These are phyloP conservation scores for Wickerhamomyces sp. DNA, from an alignment of 1,139 yeast species.

Conservation along the genomic window DNA sequence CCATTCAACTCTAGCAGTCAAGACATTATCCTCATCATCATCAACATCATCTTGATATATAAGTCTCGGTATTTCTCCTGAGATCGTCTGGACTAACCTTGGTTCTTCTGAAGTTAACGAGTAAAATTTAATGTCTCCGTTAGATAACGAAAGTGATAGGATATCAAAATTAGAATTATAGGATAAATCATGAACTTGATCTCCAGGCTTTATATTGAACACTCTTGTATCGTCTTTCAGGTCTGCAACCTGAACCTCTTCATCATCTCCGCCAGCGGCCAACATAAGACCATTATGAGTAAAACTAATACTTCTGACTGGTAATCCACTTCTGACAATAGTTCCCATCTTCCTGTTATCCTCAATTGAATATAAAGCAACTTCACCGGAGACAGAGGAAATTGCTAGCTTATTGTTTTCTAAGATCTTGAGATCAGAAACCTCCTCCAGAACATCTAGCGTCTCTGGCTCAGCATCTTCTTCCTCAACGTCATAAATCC, in stretches of 20 bases:
- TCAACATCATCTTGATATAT: slow-evolving; percentile 32
- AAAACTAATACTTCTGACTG: slow-evolving; percentile 61
- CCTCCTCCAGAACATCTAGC: slow-evolving; percentile 42
- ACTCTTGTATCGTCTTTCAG: slow-evolving; percentile 35
- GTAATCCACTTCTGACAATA: slow-evolving; percentile 39
- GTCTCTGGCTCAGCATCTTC: slow-evolving; percentile 53
- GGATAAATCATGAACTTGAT: slow-evolving; percentile 55
- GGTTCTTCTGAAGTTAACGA: slow-evolving; percentile 48
- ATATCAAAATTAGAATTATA: slow-evolving; percentile 59
- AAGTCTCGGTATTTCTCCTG: slow-evolving; percentile 33
- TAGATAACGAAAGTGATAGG: slow-evolving; percentile 58
- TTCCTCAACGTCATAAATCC: slow-evolving; percentile 42
- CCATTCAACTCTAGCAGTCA: slow-evolving; percentile 48
- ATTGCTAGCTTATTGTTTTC: slow-evolving; percentile 24
- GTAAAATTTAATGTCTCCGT: slow-evolving; percentile 63
- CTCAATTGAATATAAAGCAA: slow-evolving; percentile 28
- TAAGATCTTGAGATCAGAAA: slow-evolving; percentile 26
- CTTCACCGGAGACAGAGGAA: slow-evolving; percentile 30
- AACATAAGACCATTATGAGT: slow-evolving; percentile 68
- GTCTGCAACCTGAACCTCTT: slow-evolving; percentile 53
- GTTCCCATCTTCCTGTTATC: slow-evolving; percentile 10
- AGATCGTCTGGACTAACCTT: slow-evolving; percentile 37
- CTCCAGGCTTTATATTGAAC: slow-evolving; percentile 39
- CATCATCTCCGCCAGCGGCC: slow-evolving; percentile 76
- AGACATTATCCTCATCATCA: slow-evolving; percentile 30